Evolutionary conservation across 768 basidiomycete genomes (phyloP).

Genomic region (Paxillus involutus): DNA sequence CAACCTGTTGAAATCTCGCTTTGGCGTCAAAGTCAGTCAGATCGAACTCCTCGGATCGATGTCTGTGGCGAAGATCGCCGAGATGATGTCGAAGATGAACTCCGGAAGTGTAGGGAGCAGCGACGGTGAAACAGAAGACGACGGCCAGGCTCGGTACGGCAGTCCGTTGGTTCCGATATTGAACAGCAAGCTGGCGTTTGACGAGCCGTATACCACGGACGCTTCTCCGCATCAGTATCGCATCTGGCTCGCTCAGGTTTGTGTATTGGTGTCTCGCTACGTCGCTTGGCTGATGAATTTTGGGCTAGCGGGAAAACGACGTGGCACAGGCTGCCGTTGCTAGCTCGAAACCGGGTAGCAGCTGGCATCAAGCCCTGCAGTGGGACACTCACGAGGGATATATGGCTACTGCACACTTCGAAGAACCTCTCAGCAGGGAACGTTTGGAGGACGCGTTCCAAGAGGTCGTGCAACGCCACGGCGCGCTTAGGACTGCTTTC

Average conservation of each 20-base stretch:
- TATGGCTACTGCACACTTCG: conserved; percentile 5
- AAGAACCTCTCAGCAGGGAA: conserved; percentile 4
- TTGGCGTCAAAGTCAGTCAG: conserved; percentile 11
- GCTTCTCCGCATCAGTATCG: conserved; percentile 15
- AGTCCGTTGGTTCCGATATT: conserved; percentile 9
- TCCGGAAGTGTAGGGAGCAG: neutral
- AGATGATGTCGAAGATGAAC: conserved; percentile 5
- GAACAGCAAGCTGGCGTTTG: conserved; percentile 11
- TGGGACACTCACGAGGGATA: conserved; percentile 15
- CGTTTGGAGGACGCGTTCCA: conserved; percentile 8
- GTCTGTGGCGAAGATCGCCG: conserved; percentile 6
- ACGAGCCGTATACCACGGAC: conserved; percentile 13
- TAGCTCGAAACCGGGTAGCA: neutral
- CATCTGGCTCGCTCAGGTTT: conserved; percentile 13
- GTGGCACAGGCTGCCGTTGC: neutral
- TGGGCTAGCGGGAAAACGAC: conserved; percentile 7
- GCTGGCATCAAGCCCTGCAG: conserved; percentile 8
- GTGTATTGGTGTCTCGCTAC: neutral
- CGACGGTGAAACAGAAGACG: neutral
- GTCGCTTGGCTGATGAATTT: neutral
- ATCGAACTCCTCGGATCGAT: conserved; percentile 14
- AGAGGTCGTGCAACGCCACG: conserved; percentile 14
- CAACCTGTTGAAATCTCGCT: conserved; percentile 6
- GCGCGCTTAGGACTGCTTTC: conserved; percentile 13
- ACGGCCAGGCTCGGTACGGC: conserved; percentile 9